Evolutionary conservation across 805 yeast species (phyloP).

Genomic region (Saccharomycopsis javanensis): DNA sequence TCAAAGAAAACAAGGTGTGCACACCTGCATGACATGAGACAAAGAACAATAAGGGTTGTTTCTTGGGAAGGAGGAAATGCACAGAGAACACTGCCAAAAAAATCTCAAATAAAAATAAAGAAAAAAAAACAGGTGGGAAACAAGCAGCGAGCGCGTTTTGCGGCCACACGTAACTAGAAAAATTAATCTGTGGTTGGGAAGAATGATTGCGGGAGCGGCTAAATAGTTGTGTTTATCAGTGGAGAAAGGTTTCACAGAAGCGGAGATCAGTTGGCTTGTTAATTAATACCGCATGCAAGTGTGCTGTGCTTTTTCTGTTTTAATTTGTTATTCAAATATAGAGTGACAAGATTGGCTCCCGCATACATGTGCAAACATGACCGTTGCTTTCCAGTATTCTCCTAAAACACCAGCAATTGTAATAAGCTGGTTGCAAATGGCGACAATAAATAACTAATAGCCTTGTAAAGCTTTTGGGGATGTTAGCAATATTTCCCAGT

Average conservation of each 20-base stretch:
- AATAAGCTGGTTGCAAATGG: no score
- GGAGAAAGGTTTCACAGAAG: not conserved
- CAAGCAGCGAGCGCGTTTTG: not conserved
- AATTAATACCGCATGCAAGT: not conserved
- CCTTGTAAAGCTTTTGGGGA: no score
- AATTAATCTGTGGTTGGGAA: not conserved
- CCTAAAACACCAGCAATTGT: no score
- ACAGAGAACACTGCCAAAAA: not conserved
- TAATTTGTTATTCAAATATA: no score
- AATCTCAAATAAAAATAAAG: not conserved
- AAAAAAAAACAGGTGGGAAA: not conserved
- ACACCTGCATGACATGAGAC: slow-evolving; percentile 1
- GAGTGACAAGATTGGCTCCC: no score
- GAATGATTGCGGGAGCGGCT: not conserved
- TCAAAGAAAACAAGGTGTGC: not conserved
- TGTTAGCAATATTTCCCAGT: no score
- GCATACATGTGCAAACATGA: no score
- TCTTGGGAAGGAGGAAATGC: not conserved
- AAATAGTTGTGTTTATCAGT: not conserved
- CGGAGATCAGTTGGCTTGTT: not conserved
- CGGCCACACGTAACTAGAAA: no score
- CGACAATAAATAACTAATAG: no score
- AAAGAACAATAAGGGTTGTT: not conserved
- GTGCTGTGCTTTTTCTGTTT: no score
- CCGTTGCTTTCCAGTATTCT: no score